Percentiles rank a stretch among this genome's conserved stretches.
phyloP scores from a whole-genome alignment of 306 rosid species.

The Vigna mungo region DNA sequence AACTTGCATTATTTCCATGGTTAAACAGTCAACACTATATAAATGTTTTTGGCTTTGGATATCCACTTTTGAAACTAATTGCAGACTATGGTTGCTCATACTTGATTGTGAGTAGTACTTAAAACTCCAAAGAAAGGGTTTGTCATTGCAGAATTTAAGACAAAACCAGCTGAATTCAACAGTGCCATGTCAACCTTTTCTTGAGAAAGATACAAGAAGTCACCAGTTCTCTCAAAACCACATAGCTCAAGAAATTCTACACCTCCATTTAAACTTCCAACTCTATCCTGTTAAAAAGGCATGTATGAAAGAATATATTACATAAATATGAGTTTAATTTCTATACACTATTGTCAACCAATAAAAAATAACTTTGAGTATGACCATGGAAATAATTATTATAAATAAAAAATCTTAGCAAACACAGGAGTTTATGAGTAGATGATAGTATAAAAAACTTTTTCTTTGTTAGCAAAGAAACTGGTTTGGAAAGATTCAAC shows the following conservation, averaged over 20 bases:
- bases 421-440: neutral
- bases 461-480: neutral
- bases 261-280: slow-evolving; percentile 76
- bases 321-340: neutral
- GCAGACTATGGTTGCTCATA: neutral
- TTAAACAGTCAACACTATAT: neutral
- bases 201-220: slow-evolving; percentile 68
- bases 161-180: slow-evolving; percentile 66
- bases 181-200: slow-evolving; percentile 57
- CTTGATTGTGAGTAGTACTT: slow-evolving; percentile 42
- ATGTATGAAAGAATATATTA: neutral
- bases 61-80: neutral
- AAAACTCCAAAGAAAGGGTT: slow-evolving; percentile 91
- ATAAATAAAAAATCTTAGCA: neutral
- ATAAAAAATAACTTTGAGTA: neutral
- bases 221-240: slow-evolving; percentile 73
- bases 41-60: neutral
- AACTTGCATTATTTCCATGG: slow-evolving; percentile 27
- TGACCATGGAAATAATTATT: neutral
- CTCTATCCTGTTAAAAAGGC: slow-evolving; percentile 72
- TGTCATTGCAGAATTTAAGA: slow-evolving; percentile 70
- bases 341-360: neutral
- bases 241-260: slow-evolving; percentile 85
- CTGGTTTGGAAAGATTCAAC: neutral
- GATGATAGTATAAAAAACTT: neutral